A percentile compares a stretch with the other conserved stretches of the same genome.
Conservation (phyloP, 106 monocot genomes). For the Chionographis japonica region DNA sequence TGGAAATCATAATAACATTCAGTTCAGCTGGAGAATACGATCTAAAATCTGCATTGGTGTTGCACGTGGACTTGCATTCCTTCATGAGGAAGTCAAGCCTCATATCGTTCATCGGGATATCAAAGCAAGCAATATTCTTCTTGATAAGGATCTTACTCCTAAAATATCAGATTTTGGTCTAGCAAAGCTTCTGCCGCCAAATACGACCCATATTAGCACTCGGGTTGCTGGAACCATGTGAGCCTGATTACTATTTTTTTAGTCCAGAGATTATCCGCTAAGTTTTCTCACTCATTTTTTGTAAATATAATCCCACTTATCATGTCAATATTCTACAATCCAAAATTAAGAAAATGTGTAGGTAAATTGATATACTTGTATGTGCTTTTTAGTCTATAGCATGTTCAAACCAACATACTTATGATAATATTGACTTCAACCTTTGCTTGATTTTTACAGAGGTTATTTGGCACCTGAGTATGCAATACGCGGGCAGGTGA, state of each 20-base stretch:
- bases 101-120: constrained; percentile 71
- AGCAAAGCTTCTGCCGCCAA: constrained; percentile 64
- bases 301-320: not conserved
- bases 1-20: constrained; percentile 32
- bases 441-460: constrained; percentile 27
- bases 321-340: too few species aligned
- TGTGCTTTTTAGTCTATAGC: too few species aligned
- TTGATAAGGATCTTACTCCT: constrained; percentile 57
- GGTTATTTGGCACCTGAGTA: constrained; percentile 83
- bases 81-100: constrained; percentile 58
- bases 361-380: too few species aligned
- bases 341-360: too few species aligned
- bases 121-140: constrained; percentile 77
- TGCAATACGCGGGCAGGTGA: constrained; percentile 70
- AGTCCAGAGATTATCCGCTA: not conserved
- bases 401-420: too few species aligned
- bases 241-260: constrained; percentile 10
- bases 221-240: constrained; percentile 73
- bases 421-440: not conserved
- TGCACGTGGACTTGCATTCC: constrained; percentile 67
- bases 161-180: constrained; percentile 84
- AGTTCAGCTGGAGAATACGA: constrained; percentile 61
- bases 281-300: not conserved
- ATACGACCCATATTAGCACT: constrained; percentile 71
- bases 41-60: constrained; percentile 57